phyloP scores from a whole-genome alignment of 164 flowering plant genomes.

The Sextonia rubra region DNA sequence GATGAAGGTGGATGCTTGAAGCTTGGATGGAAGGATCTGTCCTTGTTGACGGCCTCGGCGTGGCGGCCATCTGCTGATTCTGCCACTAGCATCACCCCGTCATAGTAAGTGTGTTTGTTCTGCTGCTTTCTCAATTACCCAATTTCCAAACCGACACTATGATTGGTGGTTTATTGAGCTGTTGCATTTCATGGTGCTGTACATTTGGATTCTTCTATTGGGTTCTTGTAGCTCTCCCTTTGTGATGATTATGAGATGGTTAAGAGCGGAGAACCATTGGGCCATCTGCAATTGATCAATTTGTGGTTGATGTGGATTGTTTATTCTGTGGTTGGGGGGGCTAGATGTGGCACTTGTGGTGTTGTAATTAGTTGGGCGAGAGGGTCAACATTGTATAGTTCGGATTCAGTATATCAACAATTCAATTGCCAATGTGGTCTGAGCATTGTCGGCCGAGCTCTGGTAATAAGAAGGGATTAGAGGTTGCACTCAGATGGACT shows the following conservation, averaged over 20 bases:
- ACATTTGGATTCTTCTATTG: neutral
- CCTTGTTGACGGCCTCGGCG: slow-evolving; percentile 86
- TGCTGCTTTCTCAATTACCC: neutral
- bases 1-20: slow-evolving; percentile 77
- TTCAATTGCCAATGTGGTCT: too few relatives aligned
- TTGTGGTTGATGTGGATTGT: too few relatives aligned
- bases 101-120: neutral
- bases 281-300: too few relatives aligned
- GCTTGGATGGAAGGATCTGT: slow-evolving; percentile 90
- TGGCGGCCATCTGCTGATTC: slow-evolving; percentile 48
- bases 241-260: neutral
- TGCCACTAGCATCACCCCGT: slow-evolving; percentile 7
- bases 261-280: too few relatives aligned
- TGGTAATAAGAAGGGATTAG: neutral
- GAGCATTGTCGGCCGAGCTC: neutral
- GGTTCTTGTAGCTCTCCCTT: neutral
- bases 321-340: too few relatives aligned
- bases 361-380: neutral
- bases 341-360: neutral
- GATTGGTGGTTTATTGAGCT: neutral
- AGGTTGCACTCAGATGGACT: neutral
- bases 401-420: neutral
- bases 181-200: neutral
- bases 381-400: neutral
- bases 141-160: neutral